Conservation (phyloP, 2,329 filamentous ascomycete species). For the Fusarium dimerum region DNA sequence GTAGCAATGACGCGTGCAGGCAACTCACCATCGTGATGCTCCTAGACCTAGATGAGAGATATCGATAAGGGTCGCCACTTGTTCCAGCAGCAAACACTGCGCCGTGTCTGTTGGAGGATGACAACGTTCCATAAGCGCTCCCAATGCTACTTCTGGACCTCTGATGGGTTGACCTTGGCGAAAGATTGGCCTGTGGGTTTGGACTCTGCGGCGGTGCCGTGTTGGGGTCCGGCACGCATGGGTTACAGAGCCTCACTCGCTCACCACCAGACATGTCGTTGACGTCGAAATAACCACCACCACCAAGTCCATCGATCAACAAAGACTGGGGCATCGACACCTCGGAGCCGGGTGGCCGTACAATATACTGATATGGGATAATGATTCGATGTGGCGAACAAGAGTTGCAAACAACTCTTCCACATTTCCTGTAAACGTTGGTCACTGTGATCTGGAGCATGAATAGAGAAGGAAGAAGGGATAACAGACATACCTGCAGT, state of each 20-base stretch:
- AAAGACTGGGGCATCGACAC: slow-evolving; percentile 37
- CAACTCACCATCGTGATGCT: slow-evolving; percentile 53
- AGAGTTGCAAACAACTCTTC: slow-evolving; percentile 82
- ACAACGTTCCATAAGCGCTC: slow-evolving; percentile 32
- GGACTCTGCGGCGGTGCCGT: slow-evolving; percentile 54
- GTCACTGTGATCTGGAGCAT: neutral
- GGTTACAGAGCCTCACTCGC: slow-evolving; percentile 61
- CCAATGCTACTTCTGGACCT: slow-evolving; percentile 48
- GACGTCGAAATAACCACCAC: slow-evolving; percentile 43
- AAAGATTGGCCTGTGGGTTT: slow-evolving; percentile 34
- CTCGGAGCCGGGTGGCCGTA: slow-evolving; percentile 65
- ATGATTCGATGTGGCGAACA: slow-evolving; percentile 96
- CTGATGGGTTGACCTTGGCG: slow-evolving; percentile 41
- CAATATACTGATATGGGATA: slow-evolving; percentile 91
- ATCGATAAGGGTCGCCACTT: slow-evolving; percentile 38
- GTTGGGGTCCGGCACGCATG: slow-evolving; percentile 63
- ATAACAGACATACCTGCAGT: slow-evolving; percentile 68
- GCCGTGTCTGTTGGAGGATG: slow-evolving; percentile 35
- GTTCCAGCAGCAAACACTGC: slow-evolving; percentile 38
- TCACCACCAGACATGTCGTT: slow-evolving; percentile 55
- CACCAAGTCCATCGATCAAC: slow-evolving; percentile 40
- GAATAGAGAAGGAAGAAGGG: neutral
- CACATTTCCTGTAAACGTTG: slow-evolving; percentile 71
- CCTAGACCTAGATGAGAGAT: slow-evolving; percentile 37
- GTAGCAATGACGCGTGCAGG: neutral